A percentile compares a stretch with the other conserved stretches of the same genome.
Conservation (phyloP, 345 rosid genomes). For the Boechera stricta region DNA sequence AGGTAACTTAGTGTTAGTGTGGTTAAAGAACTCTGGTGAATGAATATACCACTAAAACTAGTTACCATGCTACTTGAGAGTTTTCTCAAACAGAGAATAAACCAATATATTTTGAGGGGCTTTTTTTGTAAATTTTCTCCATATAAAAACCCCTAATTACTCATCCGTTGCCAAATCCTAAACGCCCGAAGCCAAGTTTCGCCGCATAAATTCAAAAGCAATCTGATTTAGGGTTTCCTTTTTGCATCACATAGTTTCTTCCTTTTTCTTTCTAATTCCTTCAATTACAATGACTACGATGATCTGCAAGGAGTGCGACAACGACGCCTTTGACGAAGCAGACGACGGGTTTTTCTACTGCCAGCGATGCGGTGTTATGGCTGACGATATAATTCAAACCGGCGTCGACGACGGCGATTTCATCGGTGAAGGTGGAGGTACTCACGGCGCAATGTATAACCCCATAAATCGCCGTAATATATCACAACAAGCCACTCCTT, state of each 20-base stretch:
- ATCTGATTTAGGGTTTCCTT: not conserved
- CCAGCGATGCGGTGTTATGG: slow-evolving; percentile 53
- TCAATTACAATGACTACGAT: not conserved
- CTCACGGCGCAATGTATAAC: slow-evolving; percentile 56
- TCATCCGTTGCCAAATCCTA: not conserved
- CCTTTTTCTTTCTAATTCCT: not conserved
- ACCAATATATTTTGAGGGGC: not conserved
- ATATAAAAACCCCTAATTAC: not conserved
- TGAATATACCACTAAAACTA: not conserved
- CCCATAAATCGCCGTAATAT: slow-evolving; percentile 38
- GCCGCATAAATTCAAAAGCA: not conserved
- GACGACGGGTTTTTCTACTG: slow-evolving; percentile 68
- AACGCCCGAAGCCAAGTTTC: not conserved
- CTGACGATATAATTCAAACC: slow-evolving; percentile 55
- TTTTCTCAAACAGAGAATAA: not conserved
- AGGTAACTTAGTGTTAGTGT: not conserved
- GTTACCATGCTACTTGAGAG: not conserved
- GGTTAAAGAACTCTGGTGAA: not conserved
- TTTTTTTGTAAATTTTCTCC: not conserved
- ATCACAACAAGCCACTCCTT: slow-evolving; percentile 25
- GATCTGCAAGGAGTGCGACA: slow-evolving; percentile 63
- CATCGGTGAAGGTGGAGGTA: slow-evolving; percentile 51
- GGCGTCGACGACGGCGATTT: slow-evolving; percentile 69
- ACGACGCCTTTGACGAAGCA: slow-evolving; percentile 50
- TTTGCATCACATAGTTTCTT: not conserved